Percentiles rank a stretch among this genome's conserved stretches.
Evolutionary conservation across 257 asterid genomes (phyloP).

Genomic region (Catharanthus roseus): DNA sequence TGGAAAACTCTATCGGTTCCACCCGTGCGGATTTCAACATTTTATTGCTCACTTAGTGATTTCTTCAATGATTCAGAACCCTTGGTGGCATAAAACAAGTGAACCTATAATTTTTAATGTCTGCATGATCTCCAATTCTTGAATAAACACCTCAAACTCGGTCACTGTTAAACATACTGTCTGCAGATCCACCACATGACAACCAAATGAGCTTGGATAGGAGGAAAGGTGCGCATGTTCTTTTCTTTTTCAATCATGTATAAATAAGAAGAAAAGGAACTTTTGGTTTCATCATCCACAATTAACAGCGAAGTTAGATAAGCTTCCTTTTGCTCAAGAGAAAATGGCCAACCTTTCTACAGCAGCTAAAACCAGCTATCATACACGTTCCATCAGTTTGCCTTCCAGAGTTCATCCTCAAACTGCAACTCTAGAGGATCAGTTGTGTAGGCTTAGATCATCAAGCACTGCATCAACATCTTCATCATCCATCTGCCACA

Average conservation of each 20-base stretch:
- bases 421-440: slow-evolving; percentile 12
- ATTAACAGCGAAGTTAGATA: background rate
- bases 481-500: slow-evolving; percentile 9
- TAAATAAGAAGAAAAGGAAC: background rate
- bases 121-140: background rate
- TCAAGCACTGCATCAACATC: background rate
- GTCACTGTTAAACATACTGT: background rate
- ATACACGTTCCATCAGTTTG: slow-evolving; percentile 24
- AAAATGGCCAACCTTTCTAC: background rate
- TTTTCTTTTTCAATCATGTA: background rate
- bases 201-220: background rate
- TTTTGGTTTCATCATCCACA: background rate
- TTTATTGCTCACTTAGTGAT: background rate
- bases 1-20: background rate
- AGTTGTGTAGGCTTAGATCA: slow-evolving; percentile 17
- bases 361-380: slow-evolving; percentile 7
- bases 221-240: background rate
- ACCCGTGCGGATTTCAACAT: background rate
- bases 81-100: background rate
- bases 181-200: background rate
- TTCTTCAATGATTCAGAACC: background rate
- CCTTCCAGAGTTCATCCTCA: slow-evolving; percentile 25
- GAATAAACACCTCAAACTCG: too few species aligned
- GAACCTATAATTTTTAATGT: background rate
- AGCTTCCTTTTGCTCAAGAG: background rate